Evolutionary conservation across 176 grass and related monocot genomes (phyloP), one percentile per base, ranked within the genome.

Genomic region (Pontederia paniculata): DNA sequence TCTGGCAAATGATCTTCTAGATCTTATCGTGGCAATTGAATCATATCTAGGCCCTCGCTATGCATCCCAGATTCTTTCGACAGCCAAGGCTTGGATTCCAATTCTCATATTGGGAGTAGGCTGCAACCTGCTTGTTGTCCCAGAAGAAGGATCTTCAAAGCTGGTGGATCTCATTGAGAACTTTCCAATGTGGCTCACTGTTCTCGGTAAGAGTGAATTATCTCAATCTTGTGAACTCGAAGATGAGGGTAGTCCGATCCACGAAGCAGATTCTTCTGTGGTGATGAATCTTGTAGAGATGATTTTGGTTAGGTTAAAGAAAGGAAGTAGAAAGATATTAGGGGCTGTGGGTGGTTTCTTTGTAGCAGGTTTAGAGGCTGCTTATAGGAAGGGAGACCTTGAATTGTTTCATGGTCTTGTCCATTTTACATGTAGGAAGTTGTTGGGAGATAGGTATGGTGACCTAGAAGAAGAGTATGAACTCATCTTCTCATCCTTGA

Each of bases 1-100:
- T 67, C 79, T 97, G 67, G 72, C 86, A 16, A 97, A 87, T 78
- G 50, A 80, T 77, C 85, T 97, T 78, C 82, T 97, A 69, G 85
- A 97, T 67, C 60, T 97, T 25, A 18, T 87, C 58, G 63, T 77
- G 19, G 72, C 71, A 68, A 44, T 83, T 3, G 86, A 86, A 63
- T 81, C 67, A 14, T 80, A 67, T 41, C 13, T 65, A 53, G 91
- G 86, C 52, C 60, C 70, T 0, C 86, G 60, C 66, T 79, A 54
- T 79, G 80, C 82, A 17, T 54, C 65, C 44, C 16, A 61, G 56
- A 50, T 87, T 16, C 28, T 77, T 70, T 80, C 91, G 41, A 48
- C 58, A 72, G 71, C 78, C 23, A 90, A 90, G 60, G 64, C 73
- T 60, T 97, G 91, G 91, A 69, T 97, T 31, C 86, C 83, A 67